These are phyloP conservation scores for Cucurbita pepo DNA, from an alignment of 306 rosid species.

Conservation along the genomic window DNA sequence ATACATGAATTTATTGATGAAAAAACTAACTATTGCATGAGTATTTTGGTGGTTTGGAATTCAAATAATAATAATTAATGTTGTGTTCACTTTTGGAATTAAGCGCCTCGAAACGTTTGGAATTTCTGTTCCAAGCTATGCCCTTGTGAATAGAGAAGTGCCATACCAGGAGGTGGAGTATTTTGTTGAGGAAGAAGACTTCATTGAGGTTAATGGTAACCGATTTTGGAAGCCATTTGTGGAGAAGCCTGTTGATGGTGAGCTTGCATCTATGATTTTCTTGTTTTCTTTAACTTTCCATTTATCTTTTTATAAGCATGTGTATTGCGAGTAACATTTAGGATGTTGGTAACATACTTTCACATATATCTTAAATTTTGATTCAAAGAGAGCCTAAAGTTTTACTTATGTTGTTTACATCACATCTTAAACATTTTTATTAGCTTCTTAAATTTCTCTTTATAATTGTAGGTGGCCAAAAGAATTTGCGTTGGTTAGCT, in stretches of 20 bases:
- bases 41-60: background rate
- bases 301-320: background rate
- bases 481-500: background rate
- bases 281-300: conserved; percentile 3
- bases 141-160: conserved; percentile 71
- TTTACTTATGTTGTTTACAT: background rate
- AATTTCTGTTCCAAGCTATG: conserved; percentile 90
- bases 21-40: background rate
- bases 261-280: conserved; percentile 21
- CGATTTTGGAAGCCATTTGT: conserved; percentile 97
- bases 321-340: background rate
- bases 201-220: conserved; percentile 74
- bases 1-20: background rate
- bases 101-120: conserved; percentile 73
- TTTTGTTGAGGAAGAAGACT: conserved; percentile 92
- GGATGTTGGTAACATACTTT: background rate
- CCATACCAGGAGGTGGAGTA: conserved; percentile 67
- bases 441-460: background rate
- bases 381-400: background rate
- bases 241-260: conserved; percentile 95
- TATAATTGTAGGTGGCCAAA: background rate
- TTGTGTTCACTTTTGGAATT: conserved; percentile 16
- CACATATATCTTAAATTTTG: background rate
- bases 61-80: conserved; percentile 11
- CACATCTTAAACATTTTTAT: background rate